Evolutionary conservation across 345 rosid genomes (phyloP).

Genomic region (Noccaea bulbosa): DNA sequence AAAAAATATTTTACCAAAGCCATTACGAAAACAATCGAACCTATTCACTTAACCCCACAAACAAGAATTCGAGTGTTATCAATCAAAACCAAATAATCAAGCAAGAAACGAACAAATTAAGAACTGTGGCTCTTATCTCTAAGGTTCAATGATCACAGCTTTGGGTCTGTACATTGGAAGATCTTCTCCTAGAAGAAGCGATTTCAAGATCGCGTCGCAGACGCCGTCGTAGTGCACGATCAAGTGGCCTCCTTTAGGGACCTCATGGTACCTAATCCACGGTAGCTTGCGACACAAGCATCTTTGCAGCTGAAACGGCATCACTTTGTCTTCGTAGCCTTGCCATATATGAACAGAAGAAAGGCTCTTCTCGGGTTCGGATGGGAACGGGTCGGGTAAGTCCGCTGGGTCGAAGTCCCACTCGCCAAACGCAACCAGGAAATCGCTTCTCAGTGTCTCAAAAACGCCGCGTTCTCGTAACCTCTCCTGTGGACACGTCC

Average conservation of each 20-base stretch:
- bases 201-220: constrained; percentile 66
- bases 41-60: not conserved
- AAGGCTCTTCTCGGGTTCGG: constrained; percentile 26
- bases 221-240: constrained; percentile 75
- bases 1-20: too few relatives aligned
- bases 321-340: constrained; percentile 84
- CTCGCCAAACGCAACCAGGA: constrained; percentile 60
- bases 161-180: constrained; percentile 50
- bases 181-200: constrained; percentile 75
- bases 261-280: constrained; percentile 88
- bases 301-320: constrained; percentile 77
- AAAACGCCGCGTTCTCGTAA: constrained; percentile 57
- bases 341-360: constrained; percentile 82
- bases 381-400: constrained; percentile 55
- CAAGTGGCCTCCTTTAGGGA: constrained; percentile 85
- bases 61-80: constrained; percentile 9
- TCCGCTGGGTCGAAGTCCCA: constrained; percentile 89
- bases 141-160: constrained; percentile 36
- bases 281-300: constrained; percentile 61
- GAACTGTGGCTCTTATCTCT: constrained; percentile 13
- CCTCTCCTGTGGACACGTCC: constrained; percentile 51
- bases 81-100: constrained; percentile 21
- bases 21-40: not conserved
- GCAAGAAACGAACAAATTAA: not conserved
- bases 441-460: constrained; percentile 65